Percentiles rank a stretch among this genome's conserved stretches.
Evolutionary conservation across 352 stramenopile species (phyloP).

Genomic region (Phytophthora podocarpi): DNA sequence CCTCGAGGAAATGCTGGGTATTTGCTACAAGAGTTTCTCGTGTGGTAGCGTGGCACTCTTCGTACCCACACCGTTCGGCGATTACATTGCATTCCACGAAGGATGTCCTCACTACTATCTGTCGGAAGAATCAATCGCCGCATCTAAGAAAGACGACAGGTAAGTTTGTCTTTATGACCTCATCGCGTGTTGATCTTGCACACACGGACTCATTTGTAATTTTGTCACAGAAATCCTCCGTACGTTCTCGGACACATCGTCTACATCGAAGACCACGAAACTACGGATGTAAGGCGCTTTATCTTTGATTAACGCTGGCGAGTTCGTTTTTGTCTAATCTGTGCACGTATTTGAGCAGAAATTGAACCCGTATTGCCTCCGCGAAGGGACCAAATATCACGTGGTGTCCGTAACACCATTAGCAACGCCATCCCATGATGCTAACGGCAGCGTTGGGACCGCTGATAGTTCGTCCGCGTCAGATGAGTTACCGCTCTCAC

Average conservation of each 20-base stretch:
- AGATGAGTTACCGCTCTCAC: conserved; percentile 66
- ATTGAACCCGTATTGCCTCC: conserved; percentile 72
- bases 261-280: conserved; percentile 83
- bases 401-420: conserved; percentile 73
- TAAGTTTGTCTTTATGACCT: conserved; percentile 7
- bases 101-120: conserved; percentile 83
- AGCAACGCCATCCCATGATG: conserved; percentile 48
- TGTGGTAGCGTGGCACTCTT: conserved; percentile 77
- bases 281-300: conserved; percentile 43
- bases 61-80: conserved; percentile 77
- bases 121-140: conserved; percentile 78
- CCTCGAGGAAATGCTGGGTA: conserved; percentile 74
- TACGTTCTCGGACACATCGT: conserved; percentile 84
- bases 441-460: conserved; percentile 32
- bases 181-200: neutral
- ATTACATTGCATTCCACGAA: conserved; percentile 90
- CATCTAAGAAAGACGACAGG: conserved; percentile 65
- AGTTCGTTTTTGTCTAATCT: conserved; percentile 2
- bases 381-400: conserved; percentile 75
- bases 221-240: conserved; percentile 53
- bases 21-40: conserved; percentile 85
- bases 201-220: neutral
- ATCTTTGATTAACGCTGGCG: neutral
- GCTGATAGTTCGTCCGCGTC: conserved; percentile 38
- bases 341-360: conserved; percentile 24